Evolutionary conservation across 2,329 filamentous ascomycete species (phyloP).

Genomic region (Penicillium paneum): DNA sequence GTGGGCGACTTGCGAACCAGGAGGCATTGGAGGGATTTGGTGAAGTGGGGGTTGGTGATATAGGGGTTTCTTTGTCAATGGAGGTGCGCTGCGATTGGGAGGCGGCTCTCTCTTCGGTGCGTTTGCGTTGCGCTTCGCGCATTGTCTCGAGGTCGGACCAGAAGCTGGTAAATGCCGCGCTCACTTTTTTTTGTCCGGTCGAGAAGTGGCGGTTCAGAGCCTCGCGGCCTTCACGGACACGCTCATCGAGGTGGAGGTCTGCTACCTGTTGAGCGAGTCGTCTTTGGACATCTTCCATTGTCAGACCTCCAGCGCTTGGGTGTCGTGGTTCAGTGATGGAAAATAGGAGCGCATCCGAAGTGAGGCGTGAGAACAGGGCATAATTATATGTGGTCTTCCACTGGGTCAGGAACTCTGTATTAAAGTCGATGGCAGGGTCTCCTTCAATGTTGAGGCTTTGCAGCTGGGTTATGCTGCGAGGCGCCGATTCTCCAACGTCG

Average conservation of each 20-base stretch:
- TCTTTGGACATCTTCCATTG: slow-evolving; percentile 90
- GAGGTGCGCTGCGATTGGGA: slow-evolving; percentile 30
- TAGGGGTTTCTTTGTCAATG: slow-evolving; percentile 25
- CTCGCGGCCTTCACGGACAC: slow-evolving; percentile 77
- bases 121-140: slow-evolving; percentile 67
- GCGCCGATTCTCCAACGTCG: slow-evolving; percentile 44
- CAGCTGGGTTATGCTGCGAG: slow-evolving; percentile 49
- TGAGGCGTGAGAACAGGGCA: slow-evolving; percentile 75
- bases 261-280: slow-evolving; percentile 87
- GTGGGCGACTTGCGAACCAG: slow-evolving; percentile 33
- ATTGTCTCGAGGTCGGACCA: slow-evolving; percentile 87
- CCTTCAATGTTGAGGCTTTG: slow-evolving; percentile 65
- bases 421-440: slow-evolving; percentile 82
- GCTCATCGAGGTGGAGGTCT: slow-evolving; percentile 89
- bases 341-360: slow-evolving; percentile 78
- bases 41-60: slow-evolving; percentile 25
- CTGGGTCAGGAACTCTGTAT: slow-evolving; percentile 75
- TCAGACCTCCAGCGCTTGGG: slow-evolving; percentile 86
- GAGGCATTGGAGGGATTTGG: slow-evolving; percentile 13
- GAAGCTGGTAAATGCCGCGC: slow-evolving; percentile 78
- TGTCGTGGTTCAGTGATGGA: slow-evolving; percentile 92
- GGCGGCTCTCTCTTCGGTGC: slow-evolving; percentile 35
- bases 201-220: slow-evolving; percentile 85
- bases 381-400: slow-evolving; percentile 92
- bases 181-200: slow-evolving; percentile 82